Percentiles rank a stretch among this genome's conserved stretches.
Conservation (phyloP, 2,329 filamentous ascomycete species). For the Thermochaetoides dissita region DNA sequence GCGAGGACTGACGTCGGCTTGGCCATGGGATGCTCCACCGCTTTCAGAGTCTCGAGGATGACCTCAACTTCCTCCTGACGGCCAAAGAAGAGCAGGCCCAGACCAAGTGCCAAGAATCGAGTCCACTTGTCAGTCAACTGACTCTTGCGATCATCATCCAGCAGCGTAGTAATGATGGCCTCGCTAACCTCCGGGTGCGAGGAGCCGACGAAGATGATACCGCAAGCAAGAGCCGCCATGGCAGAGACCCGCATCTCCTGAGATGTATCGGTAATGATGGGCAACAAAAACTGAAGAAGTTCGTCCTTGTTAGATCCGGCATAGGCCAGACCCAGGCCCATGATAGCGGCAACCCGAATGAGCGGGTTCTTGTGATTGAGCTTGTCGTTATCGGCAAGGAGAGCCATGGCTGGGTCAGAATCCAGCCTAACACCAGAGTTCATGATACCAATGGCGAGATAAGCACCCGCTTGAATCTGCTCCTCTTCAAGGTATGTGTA, state of each 20-base stretch:
- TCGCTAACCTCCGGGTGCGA: slow-evolving; percentile 83
- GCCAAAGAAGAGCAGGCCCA: slow-evolving; percentile 89
- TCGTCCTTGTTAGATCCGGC: slow-evolving; percentile 88
- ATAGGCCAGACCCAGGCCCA: slow-evolving; percentile 90
- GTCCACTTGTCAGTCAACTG: slow-evolving; percentile 98
- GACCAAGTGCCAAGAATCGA: slow-evolving; percentile 83
- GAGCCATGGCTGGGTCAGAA: slow-evolving; percentile 75
- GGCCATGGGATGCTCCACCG: slow-evolving; percentile 90
- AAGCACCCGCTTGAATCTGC: slow-evolving; percentile 74
- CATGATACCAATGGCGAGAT: slow-evolving; percentile 89
- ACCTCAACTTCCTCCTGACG: slow-evolving; percentile 98
- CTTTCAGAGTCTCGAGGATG: slow-evolving; percentile 90
- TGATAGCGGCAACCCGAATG: slow-evolving; percentile 73
- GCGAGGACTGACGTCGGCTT: slow-evolving; percentile 90
- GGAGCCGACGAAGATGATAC: slow-evolving; percentile 84
- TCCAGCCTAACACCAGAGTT: slow-evolving; percentile 85
- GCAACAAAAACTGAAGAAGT: slow-evolving; percentile 69
- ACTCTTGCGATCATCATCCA: slow-evolving; percentile 82
- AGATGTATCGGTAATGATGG: slow-evolving; percentile 71
- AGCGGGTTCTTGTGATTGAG: slow-evolving; percentile 64
- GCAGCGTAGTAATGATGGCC: slow-evolving; percentile 78
- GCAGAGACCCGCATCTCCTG: slow-evolving; percentile 91
- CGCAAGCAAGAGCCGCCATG: slow-evolving; percentile 84
- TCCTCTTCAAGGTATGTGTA: slow-evolving; percentile 79
- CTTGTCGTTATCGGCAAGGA: slow-evolving; percentile 68